phyloP scores from a whole-genome alignment of 2,329 filamentous ascomycete species.

The Xylariaceae sp. region DNA sequence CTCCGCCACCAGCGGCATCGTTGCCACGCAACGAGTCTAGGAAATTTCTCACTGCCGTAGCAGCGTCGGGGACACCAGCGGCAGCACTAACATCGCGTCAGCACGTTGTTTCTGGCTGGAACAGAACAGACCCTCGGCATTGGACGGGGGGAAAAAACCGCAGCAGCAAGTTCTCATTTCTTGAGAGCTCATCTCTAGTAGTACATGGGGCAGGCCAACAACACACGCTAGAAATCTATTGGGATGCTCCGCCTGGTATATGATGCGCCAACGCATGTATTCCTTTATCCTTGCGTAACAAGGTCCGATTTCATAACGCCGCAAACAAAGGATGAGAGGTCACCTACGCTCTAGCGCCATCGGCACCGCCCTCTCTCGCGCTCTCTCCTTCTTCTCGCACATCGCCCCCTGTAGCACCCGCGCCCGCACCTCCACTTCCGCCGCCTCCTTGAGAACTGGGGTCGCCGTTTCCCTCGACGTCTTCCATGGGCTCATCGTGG shows the following conservation, averaged over 20 bases:
- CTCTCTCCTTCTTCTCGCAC: constrained; percentile 86
- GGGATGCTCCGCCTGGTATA: constrained; percentile 15
- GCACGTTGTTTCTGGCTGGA: constrained; percentile 35
- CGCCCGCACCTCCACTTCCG: constrained; percentile 78
- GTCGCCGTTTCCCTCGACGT: constrained; percentile 66
- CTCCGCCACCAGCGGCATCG: constrained; percentile 40
- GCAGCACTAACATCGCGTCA: constrained; percentile 59
- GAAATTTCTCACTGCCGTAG: constrained; percentile 83
- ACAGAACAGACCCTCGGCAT: constrained; percentile 7
- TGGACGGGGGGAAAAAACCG: constrained; percentile 12
- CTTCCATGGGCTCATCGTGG: constrained; percentile 78
- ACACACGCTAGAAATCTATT: constrained; percentile 9
- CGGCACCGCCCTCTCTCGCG: constrained; percentile 88
- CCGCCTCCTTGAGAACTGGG: constrained; percentile 62
- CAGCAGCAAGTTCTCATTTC: constrained; percentile 28
- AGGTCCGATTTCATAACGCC: constrained; percentile 29
- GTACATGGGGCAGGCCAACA: constrained; percentile 29
- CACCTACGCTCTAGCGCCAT: constrained; percentile 99
- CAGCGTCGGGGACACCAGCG: constrained; percentile 67
- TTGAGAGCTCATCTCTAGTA: constrained; percentile 33
- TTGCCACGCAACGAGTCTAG: constrained; percentile 75
- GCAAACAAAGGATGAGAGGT: constrained; percentile 41
- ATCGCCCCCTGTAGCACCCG: constrained; percentile 88
- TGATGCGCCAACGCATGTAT: constrained; percentile 24
- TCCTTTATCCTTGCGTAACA: constrained; percentile 18